Percentiles rank a stretch among this genome's conserved stretches.
These are phyloP conservation scores for Colletotrichum theobromicola DNA, from an alignment of 2,329 filamentous ascomycete genomes.

Conservation along the genomic window DNA sequence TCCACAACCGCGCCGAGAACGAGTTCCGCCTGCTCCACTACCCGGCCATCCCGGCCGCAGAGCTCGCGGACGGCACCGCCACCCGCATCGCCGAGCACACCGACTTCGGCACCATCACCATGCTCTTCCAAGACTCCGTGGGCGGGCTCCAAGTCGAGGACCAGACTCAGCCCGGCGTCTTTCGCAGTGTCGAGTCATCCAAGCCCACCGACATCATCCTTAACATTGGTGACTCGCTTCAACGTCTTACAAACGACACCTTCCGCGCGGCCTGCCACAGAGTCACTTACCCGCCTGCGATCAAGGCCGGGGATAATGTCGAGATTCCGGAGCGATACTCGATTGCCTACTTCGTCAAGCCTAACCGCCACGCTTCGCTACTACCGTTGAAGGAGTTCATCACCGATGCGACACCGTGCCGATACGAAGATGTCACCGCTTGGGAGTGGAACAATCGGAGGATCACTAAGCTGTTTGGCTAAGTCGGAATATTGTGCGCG, in stretches of 20 bases:
- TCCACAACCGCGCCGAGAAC: conserved; percentile 17
- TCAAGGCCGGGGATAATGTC: conserved; percentile 25
- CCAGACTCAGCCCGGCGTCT: conserved; percentile 27
- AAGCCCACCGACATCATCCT: conserved; percentile 37
- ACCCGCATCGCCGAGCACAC: conserved; percentile 35
- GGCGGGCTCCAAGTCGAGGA: conserved; percentile 34
- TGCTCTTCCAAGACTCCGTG: conserved; percentile 33
- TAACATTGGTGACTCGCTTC: conserved; percentile 44
- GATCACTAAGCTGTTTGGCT: conserved; percentile 26
- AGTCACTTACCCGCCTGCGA: conserved; percentile 31
- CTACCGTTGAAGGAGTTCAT: conserved; percentile 35
- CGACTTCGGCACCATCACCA: conserved; percentile 37
- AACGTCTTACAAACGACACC: conserved; percentile 40
- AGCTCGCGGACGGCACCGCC: conserved; percentile 29
- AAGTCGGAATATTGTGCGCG: background rate
- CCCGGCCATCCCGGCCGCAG: conserved; percentile 39
- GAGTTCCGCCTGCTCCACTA: conserved; percentile 24
- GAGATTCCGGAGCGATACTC: conserved; percentile 32
- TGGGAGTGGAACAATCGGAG: conserved; percentile 34
- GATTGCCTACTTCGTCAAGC: conserved; percentile 32
- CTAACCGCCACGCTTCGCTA: conserved; percentile 32
- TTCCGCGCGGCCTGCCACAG: conserved; percentile 39
- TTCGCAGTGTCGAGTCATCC: conserved; percentile 26
- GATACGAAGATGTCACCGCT: conserved; percentile 36
- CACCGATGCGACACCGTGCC: conserved; percentile 23